Evolutionary conservation across 805 yeast genomes (phyloP).

Genomic region (Candida vartiovaarae): DNA sequence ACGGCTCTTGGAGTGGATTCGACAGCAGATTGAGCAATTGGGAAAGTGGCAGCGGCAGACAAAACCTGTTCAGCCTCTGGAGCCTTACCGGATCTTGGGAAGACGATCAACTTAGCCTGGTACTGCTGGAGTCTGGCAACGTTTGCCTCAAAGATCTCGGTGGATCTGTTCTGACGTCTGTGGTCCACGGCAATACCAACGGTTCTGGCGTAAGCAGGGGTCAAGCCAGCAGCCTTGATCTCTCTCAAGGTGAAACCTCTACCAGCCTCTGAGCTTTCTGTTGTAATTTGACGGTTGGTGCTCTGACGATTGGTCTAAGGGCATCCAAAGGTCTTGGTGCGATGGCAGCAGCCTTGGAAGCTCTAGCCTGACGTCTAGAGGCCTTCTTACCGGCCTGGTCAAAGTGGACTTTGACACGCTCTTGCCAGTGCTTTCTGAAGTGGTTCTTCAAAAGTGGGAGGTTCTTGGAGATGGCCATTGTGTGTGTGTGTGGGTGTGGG

Average conservation of each 20-base stretch:
- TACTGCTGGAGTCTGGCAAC: conserved; percentile 95
- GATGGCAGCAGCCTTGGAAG: conserved; percentile 83
- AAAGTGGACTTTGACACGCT: conserved; percentile 98
- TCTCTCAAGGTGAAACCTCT: conserved; percentile 98
- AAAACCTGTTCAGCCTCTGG: conserved; percentile 74
- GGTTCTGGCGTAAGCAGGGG: conserved; percentile 95
- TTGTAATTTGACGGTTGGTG: conserved; percentile 98
- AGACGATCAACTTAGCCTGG: conserved; percentile 91
- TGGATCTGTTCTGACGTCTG: conserved; percentile 98
- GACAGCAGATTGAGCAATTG: conserved; percentile 71
- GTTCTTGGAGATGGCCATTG: conserved; percentile 87
- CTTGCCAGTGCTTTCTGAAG: conserved; percentile 99
- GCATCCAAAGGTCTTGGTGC: conserved; percentile 98
- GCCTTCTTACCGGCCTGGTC: conserved; percentile 99
- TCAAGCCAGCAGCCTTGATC: conserved; percentile 94
- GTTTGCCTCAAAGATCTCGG: conserved; percentile 90
- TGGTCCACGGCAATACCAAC: conserved; percentile 98
- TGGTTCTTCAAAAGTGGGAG: conserved; percentile 98
- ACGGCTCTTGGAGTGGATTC: conserved; percentile 88
- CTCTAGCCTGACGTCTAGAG: conserved; percentile 93
- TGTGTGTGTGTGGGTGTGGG: too few relatives aligned
- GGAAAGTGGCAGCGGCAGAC: conserved; percentile 77
- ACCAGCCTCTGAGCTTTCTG: conserved; percentile 99
- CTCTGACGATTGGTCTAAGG: conserved; percentile 96
- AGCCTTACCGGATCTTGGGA: conserved; percentile 86